Evolutionary conservation across 192 early-diverging fungal species (phyloP).

Genomic region (Backusella tuberculispora): DNA sequence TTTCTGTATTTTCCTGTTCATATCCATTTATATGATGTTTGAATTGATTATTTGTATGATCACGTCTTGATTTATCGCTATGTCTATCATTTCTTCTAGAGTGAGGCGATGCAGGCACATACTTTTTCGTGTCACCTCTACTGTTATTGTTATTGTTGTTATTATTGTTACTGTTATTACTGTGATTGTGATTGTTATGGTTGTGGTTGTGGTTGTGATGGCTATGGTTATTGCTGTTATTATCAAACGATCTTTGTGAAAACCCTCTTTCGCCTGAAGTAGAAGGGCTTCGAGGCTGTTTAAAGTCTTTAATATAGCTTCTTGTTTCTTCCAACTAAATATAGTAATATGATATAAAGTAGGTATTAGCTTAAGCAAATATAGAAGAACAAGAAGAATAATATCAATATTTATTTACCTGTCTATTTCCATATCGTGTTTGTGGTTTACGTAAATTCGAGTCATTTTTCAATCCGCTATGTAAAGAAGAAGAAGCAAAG

Average conservation of each 20-base stretch:
- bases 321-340: slow-evolving; percentile 13
- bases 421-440: slow-evolving; percentile 22
- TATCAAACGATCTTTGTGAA: slow-evolving; percentile 27
- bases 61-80: not conserved
- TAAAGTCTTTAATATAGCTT: slow-evolving; percentile 35
- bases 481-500: slow-evolving; percentile 58
- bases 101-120: not conserved
- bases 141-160: slow-evolving; percentile 4
- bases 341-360: not conserved
- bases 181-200: not conserved
- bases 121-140: not conserved
- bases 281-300: slow-evolving; percentile 38
- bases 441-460: slow-evolving; percentile 10
- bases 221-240: not conserved
- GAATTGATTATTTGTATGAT: not conserved
- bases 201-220: not conserved
- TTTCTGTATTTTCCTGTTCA: slow-evolving; percentile 12
- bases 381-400: not conserved
- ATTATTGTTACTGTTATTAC: not conserved
- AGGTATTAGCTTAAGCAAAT: not conserved
- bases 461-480: slow-evolving; percentile 51
- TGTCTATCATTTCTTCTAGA: slow-evolving; percentile 21
- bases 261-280: slow-evolving; percentile 39
- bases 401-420: not conserved
- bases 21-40: not conserved